These are phyloP conservation scores for Phoma sp. DNA, from an alignment of 2,329 filamentous ascomycete species.

Conservation along the genomic window DNA sequence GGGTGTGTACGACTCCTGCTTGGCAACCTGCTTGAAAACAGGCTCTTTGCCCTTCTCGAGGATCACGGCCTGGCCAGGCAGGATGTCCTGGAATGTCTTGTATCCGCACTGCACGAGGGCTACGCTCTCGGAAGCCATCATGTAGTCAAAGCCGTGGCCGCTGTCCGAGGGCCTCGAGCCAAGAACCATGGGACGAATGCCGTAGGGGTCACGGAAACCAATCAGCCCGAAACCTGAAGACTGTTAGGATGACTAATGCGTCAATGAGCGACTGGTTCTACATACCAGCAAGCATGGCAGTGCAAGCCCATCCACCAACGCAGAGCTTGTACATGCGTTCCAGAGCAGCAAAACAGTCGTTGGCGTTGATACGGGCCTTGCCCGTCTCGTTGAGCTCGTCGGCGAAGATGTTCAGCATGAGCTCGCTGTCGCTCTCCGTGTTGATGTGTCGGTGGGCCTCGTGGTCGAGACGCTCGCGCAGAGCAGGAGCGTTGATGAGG, in stretches of 20 bases:
- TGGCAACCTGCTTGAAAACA: slow-evolving; percentile 76
- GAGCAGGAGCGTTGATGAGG: slow-evolving; percentile 76
- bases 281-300: slow-evolving; percentile 76
- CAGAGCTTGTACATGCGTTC: slow-evolving; percentile 75
- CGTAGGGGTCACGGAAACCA: slow-evolving; percentile 79
- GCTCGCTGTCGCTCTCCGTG: slow-evolving; percentile 85
- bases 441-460: slow-evolving; percentile 87
- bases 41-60: slow-evolving; percentile 78
- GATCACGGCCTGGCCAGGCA: slow-evolving; percentile 85
- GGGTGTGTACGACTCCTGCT: slow-evolving; percentile 73
- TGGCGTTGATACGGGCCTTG: slow-evolving; percentile 78
- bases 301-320: slow-evolving; percentile 79
- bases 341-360: slow-evolving; percentile 77
- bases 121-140: slow-evolving; percentile 89
- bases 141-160: slow-evolving; percentile 76
- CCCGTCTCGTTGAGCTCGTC: slow-evolving; percentile 80
- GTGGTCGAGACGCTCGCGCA: slow-evolving; percentile 74
- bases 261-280: not conserved
- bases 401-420: slow-evolving; percentile 89
- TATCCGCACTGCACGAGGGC: slow-evolving; percentile 84
- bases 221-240: slow-evolving; percentile 73
- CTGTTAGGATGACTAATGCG: slow-evolving; percentile 18
- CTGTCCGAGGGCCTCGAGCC: slow-evolving; percentile 74
- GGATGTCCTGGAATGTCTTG: slow-evolving; percentile 74
- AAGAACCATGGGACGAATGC: slow-evolving; percentile 82